These are phyloP conservation scores for Eucalyptus guilfoylei DNA, from an alignment of 345 rosid species.

Conservation along the genomic window DNA sequence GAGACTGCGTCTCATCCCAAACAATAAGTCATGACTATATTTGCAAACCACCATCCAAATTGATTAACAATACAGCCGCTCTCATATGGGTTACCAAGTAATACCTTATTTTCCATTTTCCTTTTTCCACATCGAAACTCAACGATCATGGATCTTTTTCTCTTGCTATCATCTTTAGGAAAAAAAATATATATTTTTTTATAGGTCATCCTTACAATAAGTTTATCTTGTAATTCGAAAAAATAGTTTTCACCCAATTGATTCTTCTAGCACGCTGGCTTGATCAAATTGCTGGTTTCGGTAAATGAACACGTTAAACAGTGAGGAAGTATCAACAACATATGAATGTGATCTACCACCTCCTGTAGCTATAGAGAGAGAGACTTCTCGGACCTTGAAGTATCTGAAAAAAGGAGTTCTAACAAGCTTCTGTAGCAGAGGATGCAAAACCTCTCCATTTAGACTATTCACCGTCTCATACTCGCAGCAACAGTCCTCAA, in stretches of 20 bases:
- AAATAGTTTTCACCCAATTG: background rate
- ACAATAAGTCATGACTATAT: background rate
- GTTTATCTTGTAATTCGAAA: background rate
- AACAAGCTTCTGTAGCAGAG: conserved; percentile 67
- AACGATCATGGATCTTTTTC: background rate
- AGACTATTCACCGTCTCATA: conserved; percentile 66
- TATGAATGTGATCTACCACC: background rate
- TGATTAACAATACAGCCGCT: background rate
- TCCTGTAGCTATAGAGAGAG: background rate
- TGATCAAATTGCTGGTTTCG: background rate
- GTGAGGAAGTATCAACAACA: background rate
- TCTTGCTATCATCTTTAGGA: background rate
- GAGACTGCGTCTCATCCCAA: background rate
- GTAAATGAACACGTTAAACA: background rate
- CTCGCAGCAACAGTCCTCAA: conserved; percentile 89
- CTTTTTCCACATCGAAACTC: background rate
- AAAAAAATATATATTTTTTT: background rate
- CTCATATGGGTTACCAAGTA: background rate
- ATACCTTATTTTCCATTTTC: background rate
- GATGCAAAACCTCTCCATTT: conserved; percentile 56
- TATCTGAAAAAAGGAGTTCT: conserved; percentile 70
- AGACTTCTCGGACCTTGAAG: conserved; percentile 50
- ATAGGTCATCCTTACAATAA: background rate
- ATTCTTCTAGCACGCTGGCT: background rate
- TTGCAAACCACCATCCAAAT: background rate